Base-by-base conservation (phyloP, 2,329 filamentous ascomycete genomes). In the Monosporascus sp. region DNA sequence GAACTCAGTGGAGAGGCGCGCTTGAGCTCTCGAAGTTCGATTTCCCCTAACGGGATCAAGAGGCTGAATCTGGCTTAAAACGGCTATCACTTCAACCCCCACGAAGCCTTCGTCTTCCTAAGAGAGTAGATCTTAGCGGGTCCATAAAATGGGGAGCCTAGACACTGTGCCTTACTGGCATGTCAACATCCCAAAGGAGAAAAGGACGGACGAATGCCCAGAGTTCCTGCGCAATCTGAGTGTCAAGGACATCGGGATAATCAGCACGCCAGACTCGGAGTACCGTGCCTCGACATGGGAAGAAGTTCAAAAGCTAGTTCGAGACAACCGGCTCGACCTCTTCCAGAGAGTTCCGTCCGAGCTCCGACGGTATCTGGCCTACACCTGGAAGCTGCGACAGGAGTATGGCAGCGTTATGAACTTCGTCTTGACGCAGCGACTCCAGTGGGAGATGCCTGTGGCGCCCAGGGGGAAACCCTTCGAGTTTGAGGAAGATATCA, bases 281-380 rank as follows among this genome's bases (percentile, higher is more conserved):
- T 94, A 88, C 70, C 70, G 68, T 49, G 69, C 78, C 49, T 76
- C 86, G 63, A 75, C 79, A 1, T 97, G 93, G 93, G 72, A 78
- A 5, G 75, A 86, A 58, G 88, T 93, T 50, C 77, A 75, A 64
- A 68, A 78, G 24, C 78, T 92, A 57, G 79, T 89, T 54, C 63
- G 62, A 8, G 60, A 74, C 46, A 92, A 95, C 72, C 79, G 79
- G 8, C 84, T 97, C 46, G 85, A 90, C 63, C 74, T 75, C 14
- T 95, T 97, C 69, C 86, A 88, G 63, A 84, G 93, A 20, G 72
- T 85, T 2, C 91, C 93, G 0, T 88, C 85, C 3, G 82, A 94
- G 51, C 77, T 97, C 54, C 79, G 89, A n/a, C 79, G 81, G 44
- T 97, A 97, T 67, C 78, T 88, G 6, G 78, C 82, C 54, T 95